Evolutionary conservation across 2,329 filamentous ascomycete species (phyloP).

Genomic region (Xylaria sp.): DNA sequence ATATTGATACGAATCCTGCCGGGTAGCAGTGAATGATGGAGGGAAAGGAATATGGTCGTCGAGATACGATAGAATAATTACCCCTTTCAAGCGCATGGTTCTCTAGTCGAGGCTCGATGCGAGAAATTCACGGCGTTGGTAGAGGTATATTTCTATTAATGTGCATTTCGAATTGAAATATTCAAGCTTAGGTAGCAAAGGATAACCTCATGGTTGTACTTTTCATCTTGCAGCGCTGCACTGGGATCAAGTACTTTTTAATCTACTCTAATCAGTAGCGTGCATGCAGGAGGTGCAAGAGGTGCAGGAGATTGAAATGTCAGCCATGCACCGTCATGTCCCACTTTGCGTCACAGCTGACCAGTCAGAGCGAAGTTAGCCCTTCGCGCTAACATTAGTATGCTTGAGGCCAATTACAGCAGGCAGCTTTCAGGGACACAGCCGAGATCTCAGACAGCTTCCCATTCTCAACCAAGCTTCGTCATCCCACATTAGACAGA

Average conservation of each 20-base stretch:
- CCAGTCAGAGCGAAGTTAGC: constrained; percentile 26
- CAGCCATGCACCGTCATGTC: constrained; percentile 1
- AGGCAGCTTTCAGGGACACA: constrained; percentile 34
- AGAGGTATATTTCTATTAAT: neutral
- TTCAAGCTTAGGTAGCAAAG: neutral
- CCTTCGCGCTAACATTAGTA: neutral
- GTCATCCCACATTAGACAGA: constrained; percentile 37
- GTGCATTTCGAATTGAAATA: neutral
- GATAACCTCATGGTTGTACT: neutral
- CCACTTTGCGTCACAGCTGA: constrained; percentile 19
- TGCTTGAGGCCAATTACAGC: constrained; percentile 20
- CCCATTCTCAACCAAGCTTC: constrained; percentile 38
- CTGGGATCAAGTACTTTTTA: neutral
- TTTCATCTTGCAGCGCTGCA: neutral
- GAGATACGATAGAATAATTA: constrained; percentile 24
- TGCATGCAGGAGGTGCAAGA: neutral
- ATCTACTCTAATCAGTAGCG: too few species aligned
- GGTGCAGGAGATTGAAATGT: neutral
- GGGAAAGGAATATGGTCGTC: constrained; percentile 8
- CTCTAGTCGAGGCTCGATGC: neutral
- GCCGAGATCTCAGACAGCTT: constrained; percentile 29
- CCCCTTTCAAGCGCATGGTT: constrained; percentile 6
- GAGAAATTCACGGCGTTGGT: neutral
- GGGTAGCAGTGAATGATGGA: neutral
- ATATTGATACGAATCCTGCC: constrained; percentile 19